A percentile compares a stretch with the other conserved stretches of the same genome.
Evolutionary conservation across 2,329 filamentous ascomycete species (phyloP).

Genomic region (Lachnellula hyalina): DNA sequence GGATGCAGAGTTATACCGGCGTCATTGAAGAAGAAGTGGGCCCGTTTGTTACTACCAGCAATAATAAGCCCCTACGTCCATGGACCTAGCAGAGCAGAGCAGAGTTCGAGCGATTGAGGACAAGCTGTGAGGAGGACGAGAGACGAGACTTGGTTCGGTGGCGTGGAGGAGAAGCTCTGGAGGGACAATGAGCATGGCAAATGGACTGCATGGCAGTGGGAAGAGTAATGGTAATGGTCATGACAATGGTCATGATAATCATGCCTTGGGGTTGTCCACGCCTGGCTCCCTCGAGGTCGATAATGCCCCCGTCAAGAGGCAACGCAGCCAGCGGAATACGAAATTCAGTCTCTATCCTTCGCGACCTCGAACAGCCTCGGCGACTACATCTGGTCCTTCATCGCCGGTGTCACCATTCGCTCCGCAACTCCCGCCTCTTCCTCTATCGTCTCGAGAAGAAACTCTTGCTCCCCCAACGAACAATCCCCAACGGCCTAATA

Average conservation of each 20-base stretch:
- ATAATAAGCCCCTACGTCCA: not conserved
- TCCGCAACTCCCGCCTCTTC: not conserved
- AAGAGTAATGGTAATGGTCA: slow-evolving; percentile 1
- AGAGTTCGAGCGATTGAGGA: slow-evolving; percentile 1
- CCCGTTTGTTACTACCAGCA: not conserved
- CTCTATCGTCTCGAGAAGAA: not conserved
- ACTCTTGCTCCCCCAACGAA: not conserved
- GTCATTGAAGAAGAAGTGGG: not conserved
- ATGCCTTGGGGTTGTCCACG: not conserved
- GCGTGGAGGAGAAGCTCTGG: slow-evolving; percentile 1
- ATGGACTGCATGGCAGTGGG: slow-evolving; percentile 23
- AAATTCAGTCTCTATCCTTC: slow-evolving; percentile 28
- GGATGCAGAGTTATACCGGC: no score
- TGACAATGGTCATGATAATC: no score
- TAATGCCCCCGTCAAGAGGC: slow-evolving; percentile 14
- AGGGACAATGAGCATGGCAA: slow-evolving; percentile 19
- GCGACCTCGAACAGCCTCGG: slow-evolving; percentile 17
- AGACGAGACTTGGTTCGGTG: slow-evolving; percentile 3
- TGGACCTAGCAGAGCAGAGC: not conserved
- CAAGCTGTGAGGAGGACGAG: not conserved
- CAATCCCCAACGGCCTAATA: slow-evolving; percentile 18
- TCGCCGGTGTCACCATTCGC: not conserved
- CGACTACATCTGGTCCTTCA: slow-evolving; percentile 8
- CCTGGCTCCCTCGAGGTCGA: slow-evolving; percentile 11
- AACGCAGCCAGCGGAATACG: slow-evolving; percentile 20